phyloP scores from a whole-genome alignment of 768 basidiomycete genomes.

The Lactifluus piperatus region DNA sequence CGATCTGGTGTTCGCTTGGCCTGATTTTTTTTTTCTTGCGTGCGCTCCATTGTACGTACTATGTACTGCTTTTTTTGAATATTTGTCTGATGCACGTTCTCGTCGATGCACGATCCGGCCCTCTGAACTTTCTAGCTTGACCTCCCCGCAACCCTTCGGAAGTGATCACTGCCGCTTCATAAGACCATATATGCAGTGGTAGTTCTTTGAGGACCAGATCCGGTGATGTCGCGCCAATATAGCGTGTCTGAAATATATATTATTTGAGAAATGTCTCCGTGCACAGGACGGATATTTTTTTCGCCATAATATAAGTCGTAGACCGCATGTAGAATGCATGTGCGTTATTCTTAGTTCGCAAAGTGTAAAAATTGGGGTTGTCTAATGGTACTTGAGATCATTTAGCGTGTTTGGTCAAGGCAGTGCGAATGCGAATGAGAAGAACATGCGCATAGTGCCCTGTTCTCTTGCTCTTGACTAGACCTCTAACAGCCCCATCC shows the following conservation, averaged over 20 bases:
- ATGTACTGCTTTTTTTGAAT: neutral
- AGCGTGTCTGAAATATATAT: neutral
- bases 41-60: constrained; percentile 5
- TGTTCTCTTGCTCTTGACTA: neutral
- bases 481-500: neutral
- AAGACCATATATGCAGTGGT: neutral
- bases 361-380: constrained; percentile 1
- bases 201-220: neutral
- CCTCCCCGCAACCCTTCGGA: neutral
- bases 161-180: constrained; percentile 6
- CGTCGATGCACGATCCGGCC: neutral
- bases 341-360: constrained; percentile 1
- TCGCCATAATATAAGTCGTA: neutral
- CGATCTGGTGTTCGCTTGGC: neutral
- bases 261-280: neutral
- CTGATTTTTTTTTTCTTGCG: neutral
- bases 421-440: constrained; percentile 3
- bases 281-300: neutral
- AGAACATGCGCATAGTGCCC: neutral
- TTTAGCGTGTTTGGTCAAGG: neutral
- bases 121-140: neutral
- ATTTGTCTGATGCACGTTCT: constrained; percentile 17
- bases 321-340: constrained; percentile 11
- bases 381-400: constrained; percentile 3
- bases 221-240: neutral